Base-by-base conservation (phyloP, 768 basidiomycete genomes). In the Lentinula boryana region DNA sequence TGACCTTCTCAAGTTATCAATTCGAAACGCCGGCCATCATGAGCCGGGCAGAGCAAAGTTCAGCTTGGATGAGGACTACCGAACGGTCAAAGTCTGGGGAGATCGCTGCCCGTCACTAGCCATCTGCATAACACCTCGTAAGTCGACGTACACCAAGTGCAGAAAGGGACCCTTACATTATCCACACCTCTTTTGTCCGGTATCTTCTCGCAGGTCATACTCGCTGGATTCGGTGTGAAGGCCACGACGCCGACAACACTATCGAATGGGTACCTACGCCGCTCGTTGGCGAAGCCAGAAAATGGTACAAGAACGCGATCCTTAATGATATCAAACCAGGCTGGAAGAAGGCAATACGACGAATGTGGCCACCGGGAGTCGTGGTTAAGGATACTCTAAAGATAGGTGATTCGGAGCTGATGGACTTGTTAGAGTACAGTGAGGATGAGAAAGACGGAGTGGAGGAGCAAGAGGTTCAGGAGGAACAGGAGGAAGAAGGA, bases 401-500 rank as follows among this genome's bases (percentile, higher is more conserved):
- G 13, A 43, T 43, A 2, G 18, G 6, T n/a, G 27, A 13, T 15
- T 13, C n/a, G 21, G 50, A 51, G 4, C 16, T 27, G n/a, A 27
- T 27, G 23, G 50, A 33, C 1, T 23, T 51, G 50, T 33, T 51
- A 4, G 50, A 51, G 12, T 51, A 21, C 23, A 51, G 50, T 23
- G 41, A 43, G 13, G 50, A 51, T 51, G 50, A 51, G 50, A 13
- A 27, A 7, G 50, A 51, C 15, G 23, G n/a, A 6, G 6, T 4
- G 50, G 23, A 13, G 50, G 32, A 33, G n/a, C 73, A 76, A 46
- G 70, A 68, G 27, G 4, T 27, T 27, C 27, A 27, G 60, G 76
- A 72, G 46, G 71, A 69, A 33, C 75, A 71, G 46, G 74, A 69
- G 12, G 50, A 38, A 51, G 50, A 51, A 8, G 50, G 5, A 7